Base-by-base conservation (phyloP, 495 filamentous ascomycete genomes). In the Sabuloglossum arenarium region DNA sequence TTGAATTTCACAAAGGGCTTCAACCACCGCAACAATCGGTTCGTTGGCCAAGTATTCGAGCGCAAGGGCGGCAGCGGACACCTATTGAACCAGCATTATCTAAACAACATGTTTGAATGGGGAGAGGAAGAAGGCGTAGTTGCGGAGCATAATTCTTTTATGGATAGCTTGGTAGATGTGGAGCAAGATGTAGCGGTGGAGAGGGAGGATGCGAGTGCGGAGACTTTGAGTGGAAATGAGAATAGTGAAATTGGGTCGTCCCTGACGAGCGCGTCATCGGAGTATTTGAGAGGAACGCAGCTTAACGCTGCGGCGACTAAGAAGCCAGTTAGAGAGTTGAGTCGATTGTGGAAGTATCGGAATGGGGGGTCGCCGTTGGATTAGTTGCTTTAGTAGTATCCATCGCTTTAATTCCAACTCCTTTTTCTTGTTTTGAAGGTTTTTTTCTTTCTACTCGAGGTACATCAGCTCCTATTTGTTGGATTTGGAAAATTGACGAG, bases 31-130 rank as follows among this genome's bases (percentile, higher is more conserved):
- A 10, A 56, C 23, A 73, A 74, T 52, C 74, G 84, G 23, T 94
- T 82, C 66, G 77, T 85, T 63, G 88, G 88, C 0, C 76, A 78
- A 14, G 72, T 94, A 0, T 93, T 93, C 57, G 71, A 77, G n/a
- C 75, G 80, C 1, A 69, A 70, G 3, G 78, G 74, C 0, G 62
- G 64, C 16, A 67, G 74, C 1, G 88, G 88, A 0, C 88, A 94
- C 63, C 70, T 84, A 58, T 73, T 94, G 56, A 80, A 77, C 54
- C 82, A 87, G 69, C 88, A 94, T 62, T 94, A 91, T 52, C 68
- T 93, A 0, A 78, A 83, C 55, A 69, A 65, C n/a, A 90, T 93
- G 82, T 94, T 94, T 59, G 49, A 58, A 11, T 65, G 56, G 23
- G 69, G 65, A 10, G 61, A 70, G 63, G 23, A 59, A 53, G 47